Base-by-base conservation (phyloP, 305 asterid genomes). In the Solanum hybrid region DNA sequence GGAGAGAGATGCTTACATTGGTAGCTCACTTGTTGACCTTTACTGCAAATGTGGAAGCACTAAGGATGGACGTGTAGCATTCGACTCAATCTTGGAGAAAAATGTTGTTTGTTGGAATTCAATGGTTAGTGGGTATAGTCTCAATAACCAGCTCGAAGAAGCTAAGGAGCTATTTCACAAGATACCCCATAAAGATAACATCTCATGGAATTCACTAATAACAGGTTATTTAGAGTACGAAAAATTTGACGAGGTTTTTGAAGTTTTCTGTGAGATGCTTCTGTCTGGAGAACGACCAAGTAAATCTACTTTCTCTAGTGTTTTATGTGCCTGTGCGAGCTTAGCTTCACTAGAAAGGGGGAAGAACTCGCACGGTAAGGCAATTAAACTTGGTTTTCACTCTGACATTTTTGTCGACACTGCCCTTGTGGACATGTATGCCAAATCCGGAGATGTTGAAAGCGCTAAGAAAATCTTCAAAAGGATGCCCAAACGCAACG, bases 141-240 rank as follows among this genome's bases (percentile, higher is more conserved):
- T 93, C 78, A 94, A 94, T 84, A 97, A 95, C 88, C 94, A 92
- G 85, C 92, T 94, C 9, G 89, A 38, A 20, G 94, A 94, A 94
- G 97, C 97, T 84, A 89, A 90, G 45, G 93, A 94, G 90, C 88
- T 97, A 27, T 97, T 96, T 88, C 90, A 83, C 89, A 91, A 32
- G 82, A 95, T 94, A 73, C 98, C 98, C 77, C 89, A 80, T 29
- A 95, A 90, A 88, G 93, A 95, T 87, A 90, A 22, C 86, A 61
- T 94, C 39, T 94, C 98, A 4, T 97, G 99, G 99, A 97, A 97
- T 93, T 94, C 98, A 13, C 80, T 97, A 93, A 95, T 96, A 38
- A 80, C 95, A 10, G 96, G 98, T 78, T 91, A 94, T 79, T 72
- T 95, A 38, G 92, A 51, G 73, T 89, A 86, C 29, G 97, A 94